phyloP scores from a whole-genome alignment of 352 stramenopile genomes.

The Pythium dissotocum region DNA sequence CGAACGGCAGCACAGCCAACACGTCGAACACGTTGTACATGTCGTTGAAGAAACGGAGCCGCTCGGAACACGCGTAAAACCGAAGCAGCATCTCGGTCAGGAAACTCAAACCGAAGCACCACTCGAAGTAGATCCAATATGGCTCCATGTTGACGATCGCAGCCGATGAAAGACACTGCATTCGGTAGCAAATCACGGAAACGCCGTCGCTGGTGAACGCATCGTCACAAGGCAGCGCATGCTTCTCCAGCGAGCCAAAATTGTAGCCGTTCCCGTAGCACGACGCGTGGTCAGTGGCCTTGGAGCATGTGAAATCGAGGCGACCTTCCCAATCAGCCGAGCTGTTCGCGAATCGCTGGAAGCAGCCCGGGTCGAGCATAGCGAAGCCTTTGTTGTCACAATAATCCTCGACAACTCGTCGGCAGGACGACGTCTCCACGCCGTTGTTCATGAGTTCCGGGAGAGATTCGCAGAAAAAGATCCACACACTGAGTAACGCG shows the following conservation, averaged over 20 bases:
- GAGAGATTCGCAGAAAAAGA: conserved; percentile 74
- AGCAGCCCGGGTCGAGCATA: conserved; percentile 48
- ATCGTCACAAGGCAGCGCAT: conserved; percentile 33
- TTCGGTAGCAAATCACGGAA: conserved; percentile 48
- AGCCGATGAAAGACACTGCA: conserved; percentile 40
- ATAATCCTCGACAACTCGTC: conserved; percentile 52
- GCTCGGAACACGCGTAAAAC: conserved; percentile 49
- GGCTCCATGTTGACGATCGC: conserved; percentile 62
- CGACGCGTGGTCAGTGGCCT: conserved; percentile 1
- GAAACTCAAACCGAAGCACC: conserved; percentile 59
- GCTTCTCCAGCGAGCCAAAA: conserved; percentile 44
- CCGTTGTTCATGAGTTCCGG: conserved; percentile 59
- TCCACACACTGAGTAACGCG: conserved; percentile 58
- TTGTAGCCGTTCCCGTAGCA: conserved; percentile 62
- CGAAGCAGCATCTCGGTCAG: conserved; percentile 55
- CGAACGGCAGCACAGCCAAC: conserved; percentile 63
- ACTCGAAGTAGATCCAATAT: conserved; percentile 82
- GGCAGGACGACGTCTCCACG: conserved; percentile 43
- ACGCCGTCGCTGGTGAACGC: conserved; percentile 34
- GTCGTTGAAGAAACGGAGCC: conserved; percentile 43
- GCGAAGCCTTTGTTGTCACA: conserved; percentile 39
- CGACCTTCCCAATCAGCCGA: conserved; percentile 32
- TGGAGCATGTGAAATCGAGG: conserved; percentile 51
- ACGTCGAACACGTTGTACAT: conserved; percentile 71
- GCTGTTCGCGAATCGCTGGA: conserved; percentile 32